Percentiles rank a stretch among this genome's conserved stretches.
Conservation (phyloP, 1,284 basidiomycete genomes). For the Xerocomus cyaneibrunnescens region DNA sequence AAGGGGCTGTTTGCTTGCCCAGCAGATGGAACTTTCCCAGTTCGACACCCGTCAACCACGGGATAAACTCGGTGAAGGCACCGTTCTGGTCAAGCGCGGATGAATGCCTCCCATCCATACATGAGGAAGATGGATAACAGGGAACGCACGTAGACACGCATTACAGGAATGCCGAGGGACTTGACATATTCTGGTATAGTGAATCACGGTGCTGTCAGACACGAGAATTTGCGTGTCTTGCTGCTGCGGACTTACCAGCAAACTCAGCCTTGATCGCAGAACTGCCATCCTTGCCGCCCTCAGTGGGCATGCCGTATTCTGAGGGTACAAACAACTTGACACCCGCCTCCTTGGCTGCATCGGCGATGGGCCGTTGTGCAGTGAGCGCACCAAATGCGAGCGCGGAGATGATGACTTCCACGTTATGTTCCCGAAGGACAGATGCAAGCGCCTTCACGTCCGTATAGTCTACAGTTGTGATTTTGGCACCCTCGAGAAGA, state of each 20-base stretch:
- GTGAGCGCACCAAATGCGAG: conserved; percentile 29
- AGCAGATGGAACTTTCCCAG: conserved; percentile 35
- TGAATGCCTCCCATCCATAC: background rate
- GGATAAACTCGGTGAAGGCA: conserved; percentile 28
- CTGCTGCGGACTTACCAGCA: conserved; percentile 19
- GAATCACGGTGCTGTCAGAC: background rate
- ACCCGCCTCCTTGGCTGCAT: conserved; percentile 39
- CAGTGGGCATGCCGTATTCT: conserved; percentile 38
- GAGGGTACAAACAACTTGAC: conserved; percentile 42
- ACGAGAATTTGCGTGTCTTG: background rate
- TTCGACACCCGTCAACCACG: conserved; percentile 21
- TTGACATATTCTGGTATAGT: conserved; percentile 29
- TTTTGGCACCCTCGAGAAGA: conserved; percentile 29
- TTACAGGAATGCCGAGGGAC: conserved; percentile 34
- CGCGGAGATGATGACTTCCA: conserved; percentile 39
- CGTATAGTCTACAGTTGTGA: conserved; percentile 34
- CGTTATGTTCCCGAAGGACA: conserved; percentile 34
- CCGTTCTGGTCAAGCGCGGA: conserved; percentile 22
- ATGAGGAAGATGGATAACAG: background rate
- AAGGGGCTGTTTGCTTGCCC: conserved; percentile 33
- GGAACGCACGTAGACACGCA: conserved; percentile 36
- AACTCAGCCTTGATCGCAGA: conserved; percentile 26
- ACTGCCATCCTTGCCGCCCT: conserved; percentile 27
- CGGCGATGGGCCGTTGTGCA: conserved; percentile 34
- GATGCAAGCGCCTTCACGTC: conserved; percentile 30